Evolutionary conservation across 306 rosid species (phyloP), one percentile per base, ranked within the genome.

Genomic region (Lotus japonicus): DNA sequence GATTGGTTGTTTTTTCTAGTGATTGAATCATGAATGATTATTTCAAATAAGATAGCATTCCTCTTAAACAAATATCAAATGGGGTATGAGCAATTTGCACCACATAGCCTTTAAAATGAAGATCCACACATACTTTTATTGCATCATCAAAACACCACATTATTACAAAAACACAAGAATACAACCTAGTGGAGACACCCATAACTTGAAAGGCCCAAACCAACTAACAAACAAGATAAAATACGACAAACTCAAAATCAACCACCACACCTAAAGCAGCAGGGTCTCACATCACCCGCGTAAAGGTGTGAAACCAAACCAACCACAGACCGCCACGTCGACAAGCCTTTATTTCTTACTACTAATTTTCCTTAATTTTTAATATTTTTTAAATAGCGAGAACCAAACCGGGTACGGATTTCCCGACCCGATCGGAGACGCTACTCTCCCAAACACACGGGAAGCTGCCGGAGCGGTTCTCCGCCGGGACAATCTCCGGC

Each of bases 401-500:
- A 39, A 94, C 97, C 23, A 94, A 82, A 39, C 99, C 97, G 36
- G 99, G 99, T 0, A 94, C 88, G n/a, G 99, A 88, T 76, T 94
- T 86, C 0, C 97, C 96, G 70, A 82, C 85, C 79, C 41, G 87
- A 35, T 65, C 5, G 48, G 99, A 88, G 58, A 87, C 75, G 61
- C 75, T 92, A 69, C 99, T 94, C 70, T 94, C 95, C 99, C 99
- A 94, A 5, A 92, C 84, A 44, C 87, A 89, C 14, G 89, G 92
- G 55, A 83, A 83, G 9, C 77, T 88, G 49, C 60, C 77, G n/a
- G 86, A 60, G 16, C 57, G 50, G 1, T 49, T 15, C 0, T 17
- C 2, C 5, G 71, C 71, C 31, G 80, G 53, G 1, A 81, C 68
- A 49, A 91, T 84, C 84, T 85, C 96, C 48, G 79, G 16, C 0